phyloP scores from a whole-genome alignment of 495 filamentous ascomycete genomes.

The Penicillium fimorum region DNA sequence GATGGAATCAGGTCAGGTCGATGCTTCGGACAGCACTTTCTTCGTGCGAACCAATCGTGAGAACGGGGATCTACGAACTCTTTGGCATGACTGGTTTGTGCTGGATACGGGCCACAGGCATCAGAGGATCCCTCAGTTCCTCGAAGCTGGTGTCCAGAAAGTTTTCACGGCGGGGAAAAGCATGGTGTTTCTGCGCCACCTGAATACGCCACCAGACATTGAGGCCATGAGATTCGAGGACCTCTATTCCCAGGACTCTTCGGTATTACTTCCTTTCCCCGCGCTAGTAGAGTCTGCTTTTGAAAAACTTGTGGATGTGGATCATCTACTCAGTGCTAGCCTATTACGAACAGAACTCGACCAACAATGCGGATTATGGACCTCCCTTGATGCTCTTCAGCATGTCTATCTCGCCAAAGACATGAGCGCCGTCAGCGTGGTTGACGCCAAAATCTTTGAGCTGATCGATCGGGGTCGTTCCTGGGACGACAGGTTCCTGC shows the following conservation, averaged over 20 bases:
- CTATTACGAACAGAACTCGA: constrained; percentile 66
- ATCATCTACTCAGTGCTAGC: constrained; percentile 64
- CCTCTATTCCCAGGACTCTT: constrained; percentile 44
- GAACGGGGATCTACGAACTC: constrained; percentile 56
- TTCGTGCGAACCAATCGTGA: constrained; percentile 64
- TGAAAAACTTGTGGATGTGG: constrained; percentile 66
- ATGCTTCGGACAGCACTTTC: constrained; percentile 61
- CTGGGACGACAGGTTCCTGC: constrained; percentile 80
- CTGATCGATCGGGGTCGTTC: constrained; percentile 65
- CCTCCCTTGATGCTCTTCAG: constrained; percentile 64
- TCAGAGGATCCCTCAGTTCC: constrained; percentile 69
- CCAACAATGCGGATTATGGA: constrained; percentile 63
- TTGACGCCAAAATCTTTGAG: constrained; percentile 72
- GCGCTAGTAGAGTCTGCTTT: constrained; percentile 70
- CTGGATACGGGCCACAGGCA: constrained; percentile 53
- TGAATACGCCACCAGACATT: constrained; percentile 35
- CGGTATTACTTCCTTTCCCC: constrained; percentile 65
- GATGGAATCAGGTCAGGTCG: constrained; percentile 79
- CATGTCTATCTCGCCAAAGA: constrained; percentile 72
- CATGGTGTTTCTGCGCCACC: constrained; percentile 72
- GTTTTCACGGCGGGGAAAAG: constrained; percentile 88
- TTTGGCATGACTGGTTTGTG: constrained; percentile 77
- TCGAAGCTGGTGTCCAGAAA: constrained; percentile 62
- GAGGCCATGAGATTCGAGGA: constrained; percentile 52
- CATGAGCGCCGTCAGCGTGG: constrained; percentile 57